Conservation (phyloP, 139 green algal species). For the Chlamydomonas applanata region DNA sequence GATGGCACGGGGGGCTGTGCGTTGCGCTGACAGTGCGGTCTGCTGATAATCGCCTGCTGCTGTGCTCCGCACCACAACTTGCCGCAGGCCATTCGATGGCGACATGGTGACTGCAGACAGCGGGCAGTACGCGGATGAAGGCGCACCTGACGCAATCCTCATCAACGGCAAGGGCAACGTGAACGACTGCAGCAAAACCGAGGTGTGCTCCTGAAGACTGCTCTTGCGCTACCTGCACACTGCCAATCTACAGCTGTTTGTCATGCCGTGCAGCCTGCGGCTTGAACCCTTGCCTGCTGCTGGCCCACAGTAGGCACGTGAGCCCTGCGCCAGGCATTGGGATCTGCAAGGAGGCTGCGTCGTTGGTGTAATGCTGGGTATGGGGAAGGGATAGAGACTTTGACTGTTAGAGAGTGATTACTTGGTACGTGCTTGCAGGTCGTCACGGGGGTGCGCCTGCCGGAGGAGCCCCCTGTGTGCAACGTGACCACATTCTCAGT, state of each 20-base stretch:
- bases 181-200: conserved; percentile 34
- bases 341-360: background rate
- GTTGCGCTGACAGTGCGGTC: too few relatives aligned
- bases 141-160: conserved; percentile 37
- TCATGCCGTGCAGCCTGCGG: too few relatives aligned
- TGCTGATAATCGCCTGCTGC: too few relatives aligned
- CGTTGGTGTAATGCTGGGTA: conserved; percentile 8
- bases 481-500: background rate
- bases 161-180: conserved; percentile 55
- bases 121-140: conserved; percentile 22
- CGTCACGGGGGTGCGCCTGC: conserved; percentile 21
- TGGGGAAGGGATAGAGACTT: too few relatives aligned
- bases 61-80: background rate
- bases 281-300: too few relatives aligned
- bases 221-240: too few relatives aligned
- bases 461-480: conserved; percentile 1
- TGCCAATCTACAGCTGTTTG: too few relatives aligned
- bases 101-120: conserved; percentile 28
- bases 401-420: too few relatives aligned
- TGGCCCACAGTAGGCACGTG: too few relatives aligned
- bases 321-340: too few relatives aligned
- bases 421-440: too few relatives aligned
- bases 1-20: too few relatives aligned
- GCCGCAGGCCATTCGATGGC: conserved; percentile 43
- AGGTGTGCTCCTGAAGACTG: background rate